These are phyloP conservation scores for Grosmannia penicillata DNA, from an alignment of 2,329 filamentous ascomycete species.

Conservation along the genomic window DNA sequence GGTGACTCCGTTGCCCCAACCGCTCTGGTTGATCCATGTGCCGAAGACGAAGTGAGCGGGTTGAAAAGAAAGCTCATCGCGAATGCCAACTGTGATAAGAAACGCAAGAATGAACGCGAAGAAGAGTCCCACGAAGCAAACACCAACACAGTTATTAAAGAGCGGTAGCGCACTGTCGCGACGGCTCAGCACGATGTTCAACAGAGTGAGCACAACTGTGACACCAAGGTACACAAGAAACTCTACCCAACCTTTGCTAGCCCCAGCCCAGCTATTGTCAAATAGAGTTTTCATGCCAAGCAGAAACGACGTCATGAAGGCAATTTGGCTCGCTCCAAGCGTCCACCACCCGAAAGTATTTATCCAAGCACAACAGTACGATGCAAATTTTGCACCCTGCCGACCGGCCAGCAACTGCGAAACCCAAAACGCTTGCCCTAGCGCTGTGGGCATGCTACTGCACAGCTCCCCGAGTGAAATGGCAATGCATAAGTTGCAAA, in stretches of 20 bases:
- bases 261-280: constrained; percentile 7
- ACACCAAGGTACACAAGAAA: constrained; percentile 38
- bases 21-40: constrained; percentile 16
- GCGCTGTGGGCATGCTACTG: constrained; percentile 43
- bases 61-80: constrained; percentile 11
- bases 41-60: constrained; percentile 16
- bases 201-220: constrained; percentile 12
- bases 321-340: constrained; percentile 9
- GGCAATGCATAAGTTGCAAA: constrained; percentile 57
- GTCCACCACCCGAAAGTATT: constrained; percentile 11
- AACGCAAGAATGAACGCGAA: constrained; percentile 18
- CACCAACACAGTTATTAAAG: constrained; percentile 43
- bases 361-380: constrained; percentile 9
- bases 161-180: constrained; percentile 29
- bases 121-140: constrained; percentile 21
- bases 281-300: constrained; percentile 10
- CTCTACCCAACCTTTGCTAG: constrained; percentile 7
- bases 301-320: constrained; percentile 8
- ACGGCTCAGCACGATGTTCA: constrained; percentile 25
- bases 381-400: constrained; percentile 14
- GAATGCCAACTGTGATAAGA: constrained; percentile 8
- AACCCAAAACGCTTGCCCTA: constrained; percentile 46
- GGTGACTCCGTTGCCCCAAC: constrained; percentile 19
- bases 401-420: constrained; percentile 21
- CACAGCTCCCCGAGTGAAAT: constrained; percentile 40